A percentile compares a stretch with the other conserved stretches of the same genome.
Conservation (phyloP, 2,329 filamentous ascomycete species). For the Penicillium nordicum region DNA sequence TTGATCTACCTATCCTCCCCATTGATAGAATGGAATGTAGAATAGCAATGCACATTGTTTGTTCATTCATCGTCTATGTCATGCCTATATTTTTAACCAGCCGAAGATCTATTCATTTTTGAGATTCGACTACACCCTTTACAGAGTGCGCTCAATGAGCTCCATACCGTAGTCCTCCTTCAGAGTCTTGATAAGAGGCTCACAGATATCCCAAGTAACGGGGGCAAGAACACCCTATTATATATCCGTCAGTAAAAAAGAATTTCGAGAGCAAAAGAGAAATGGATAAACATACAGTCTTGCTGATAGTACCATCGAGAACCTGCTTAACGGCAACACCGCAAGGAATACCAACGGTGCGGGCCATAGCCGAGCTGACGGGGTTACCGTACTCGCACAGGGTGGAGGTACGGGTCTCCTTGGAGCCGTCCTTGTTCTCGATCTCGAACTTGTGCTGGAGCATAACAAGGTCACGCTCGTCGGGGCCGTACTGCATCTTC, state of each 20-base stretch:
- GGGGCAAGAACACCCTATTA: conserved; percentile 67
- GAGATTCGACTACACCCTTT: conserved; percentile 16
- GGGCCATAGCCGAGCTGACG: conserved; percentile 76
- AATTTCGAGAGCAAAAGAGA: neutral
- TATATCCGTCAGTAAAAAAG: neutral
- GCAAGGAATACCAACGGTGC: conserved; percentile 66
- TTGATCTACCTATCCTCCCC: neutral
- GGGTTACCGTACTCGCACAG: conserved; percentile 79
- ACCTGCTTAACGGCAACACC: conserved; percentile 75
- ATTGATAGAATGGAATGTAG: neutral
- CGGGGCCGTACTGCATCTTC: conserved; percentile 84
- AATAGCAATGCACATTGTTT: conserved; percentile 5
- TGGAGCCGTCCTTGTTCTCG: conserved; percentile 73
- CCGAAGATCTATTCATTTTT: neutral
- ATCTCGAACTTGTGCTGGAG: conserved; percentile 67
- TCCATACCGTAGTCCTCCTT: conserved; percentile 73
- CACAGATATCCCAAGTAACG: conserved; percentile 67
- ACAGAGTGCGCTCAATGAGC: conserved; percentile 64
- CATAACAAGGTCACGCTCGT: conserved; percentile 80
- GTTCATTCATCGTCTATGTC: conserved; percentile 13
- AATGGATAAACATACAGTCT: conserved; percentile 47
- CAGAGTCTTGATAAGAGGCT: conserved; percentile 72
- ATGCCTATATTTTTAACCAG: conserved; percentile 6
- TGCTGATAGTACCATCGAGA: conserved; percentile 67
- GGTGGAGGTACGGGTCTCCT: conserved; percentile 75